These are phyloP conservation scores for Edaphochlamys debaryana DNA, from an alignment of 139 green algal genomes.

Conservation along the genomic window DNA sequence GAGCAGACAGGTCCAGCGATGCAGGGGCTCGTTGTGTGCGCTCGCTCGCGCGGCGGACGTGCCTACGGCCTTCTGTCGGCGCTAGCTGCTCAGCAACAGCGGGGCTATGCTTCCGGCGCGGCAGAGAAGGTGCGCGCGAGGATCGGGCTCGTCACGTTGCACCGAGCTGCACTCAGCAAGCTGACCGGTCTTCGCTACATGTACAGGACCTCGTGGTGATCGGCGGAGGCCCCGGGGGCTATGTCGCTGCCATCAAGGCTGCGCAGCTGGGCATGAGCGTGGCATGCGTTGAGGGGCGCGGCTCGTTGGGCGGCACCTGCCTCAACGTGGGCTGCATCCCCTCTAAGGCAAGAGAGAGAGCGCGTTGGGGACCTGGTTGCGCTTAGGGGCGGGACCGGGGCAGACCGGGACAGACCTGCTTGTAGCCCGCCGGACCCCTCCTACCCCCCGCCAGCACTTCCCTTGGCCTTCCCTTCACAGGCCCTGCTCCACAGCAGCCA, in stretches of 20 bases:
- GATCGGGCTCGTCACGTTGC: too few relatives aligned
- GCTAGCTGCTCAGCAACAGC: conserved; percentile 1
- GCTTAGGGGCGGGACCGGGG: too few relatives aligned
- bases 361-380: not conserved
- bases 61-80: not conserved
- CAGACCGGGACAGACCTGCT: too few relatives aligned
- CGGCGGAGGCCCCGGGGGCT: conserved; percentile 96
- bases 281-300: conserved; percentile 95
- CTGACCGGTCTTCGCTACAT: too few relatives aligned
- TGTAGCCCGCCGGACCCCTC: too few relatives aligned
- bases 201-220: conserved; percentile 97
- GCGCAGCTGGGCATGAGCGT: conserved; percentile 96
- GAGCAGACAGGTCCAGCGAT: too few relatives aligned
- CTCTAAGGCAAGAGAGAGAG: too few relatives aligned
- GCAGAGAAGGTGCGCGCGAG: conserved; percentile 13
- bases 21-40: not conserved
- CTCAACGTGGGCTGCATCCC: conserved; percentile 99
- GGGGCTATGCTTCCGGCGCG: not conserved
- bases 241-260: conserved; percentile 98
- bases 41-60: not conserved
- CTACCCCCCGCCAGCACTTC: too few relatives aligned
- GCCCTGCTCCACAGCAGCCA: conserved; percentile 96
- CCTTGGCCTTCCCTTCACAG: too few relatives aligned
- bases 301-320: conserved; percentile 95
- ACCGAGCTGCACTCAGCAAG: too few relatives aligned